Percentiles rank a stretch among this genome's conserved stretches.
phyloP scores from a whole-genome alignment of 257 asterid species.

The Solanum appendiculatum region DNA sequence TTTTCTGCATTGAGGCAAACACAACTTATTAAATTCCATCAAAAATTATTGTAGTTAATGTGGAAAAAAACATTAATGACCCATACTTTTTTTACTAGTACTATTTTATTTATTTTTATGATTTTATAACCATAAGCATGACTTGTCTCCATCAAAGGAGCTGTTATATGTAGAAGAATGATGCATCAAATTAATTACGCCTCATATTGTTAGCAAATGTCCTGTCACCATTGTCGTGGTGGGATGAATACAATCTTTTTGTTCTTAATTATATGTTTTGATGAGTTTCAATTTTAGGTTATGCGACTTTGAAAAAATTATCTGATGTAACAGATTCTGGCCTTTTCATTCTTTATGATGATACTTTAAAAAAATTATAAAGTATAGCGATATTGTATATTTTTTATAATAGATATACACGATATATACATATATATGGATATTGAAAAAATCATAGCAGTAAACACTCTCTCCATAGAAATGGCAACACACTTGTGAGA shows the following conservation, averaged over 20 bases:
- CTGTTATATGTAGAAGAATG: not conserved
- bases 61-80: not conserved
- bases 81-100: not conserved
- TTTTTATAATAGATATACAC: not conserved
- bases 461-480: not conserved
- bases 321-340: accelerated
- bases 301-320: not conserved
- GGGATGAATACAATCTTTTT: not conserved
- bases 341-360: not conserved
- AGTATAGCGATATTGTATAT: not conserved
- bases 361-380: not conserved
- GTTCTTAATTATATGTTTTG: not conserved
- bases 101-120: not conserved
- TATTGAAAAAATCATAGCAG: not conserved
- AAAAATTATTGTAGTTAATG: not conserved
- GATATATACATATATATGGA: not conserved
- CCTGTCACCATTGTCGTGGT: accelerated
- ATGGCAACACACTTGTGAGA: not conserved
- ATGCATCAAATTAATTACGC: not conserved
- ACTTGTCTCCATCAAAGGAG: not conserved
- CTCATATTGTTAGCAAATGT: not conserved
- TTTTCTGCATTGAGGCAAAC: not conserved
- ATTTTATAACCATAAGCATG: not conserved
- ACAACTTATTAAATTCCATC: not conserved
- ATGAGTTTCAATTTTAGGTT: not conserved